These are phyloP conservation scores for Babesia divergens DNA, from an alignment of 169 alveolate genomes.

Conservation along the genomic window DNA sequence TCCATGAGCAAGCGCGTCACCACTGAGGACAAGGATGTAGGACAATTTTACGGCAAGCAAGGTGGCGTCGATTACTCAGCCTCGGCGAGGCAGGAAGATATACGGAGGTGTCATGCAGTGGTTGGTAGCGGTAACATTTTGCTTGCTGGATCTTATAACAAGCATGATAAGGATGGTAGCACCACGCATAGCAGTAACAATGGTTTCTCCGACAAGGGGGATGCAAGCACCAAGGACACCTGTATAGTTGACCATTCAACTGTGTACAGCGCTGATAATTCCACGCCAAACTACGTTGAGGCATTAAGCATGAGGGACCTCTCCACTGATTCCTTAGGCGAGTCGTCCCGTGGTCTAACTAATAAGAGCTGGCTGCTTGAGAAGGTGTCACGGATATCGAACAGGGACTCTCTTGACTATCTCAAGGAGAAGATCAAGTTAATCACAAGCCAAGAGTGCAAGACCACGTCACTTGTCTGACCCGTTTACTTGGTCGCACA, in stretches of 20 bases:
- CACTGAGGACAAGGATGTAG: neutral
- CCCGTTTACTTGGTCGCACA: too few relatives aligned
- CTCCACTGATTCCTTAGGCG: neutral
- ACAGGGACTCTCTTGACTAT: slow-evolving; percentile 38
- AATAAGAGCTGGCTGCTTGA: slow-evolving; percentile 54
- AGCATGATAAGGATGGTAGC: neutral
- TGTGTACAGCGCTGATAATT: slow-evolving; percentile 2
- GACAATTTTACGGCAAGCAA: neutral
- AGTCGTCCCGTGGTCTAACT: neutral
- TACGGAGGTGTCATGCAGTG: too few relatives aligned
- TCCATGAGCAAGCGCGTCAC: neutral
- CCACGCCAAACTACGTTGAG: slow-evolving; percentile 18
- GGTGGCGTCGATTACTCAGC: neutral
- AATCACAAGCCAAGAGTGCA: slow-evolving; percentile 22
- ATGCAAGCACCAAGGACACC: neutral
- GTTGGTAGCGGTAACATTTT: neutral
- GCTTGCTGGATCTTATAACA: neutral
- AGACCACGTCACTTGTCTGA: too few relatives aligned
- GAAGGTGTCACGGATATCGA: slow-evolving; percentile 54
- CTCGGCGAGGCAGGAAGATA: neutral
- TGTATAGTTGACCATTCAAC: slow-evolving; percentile 23
- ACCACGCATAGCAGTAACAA: neutral
- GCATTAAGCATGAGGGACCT: neutral
- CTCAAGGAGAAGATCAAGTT: slow-evolving; percentile 56
- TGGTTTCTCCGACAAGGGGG: neutral